Percentiles rank a stretch among this genome's conserved stretches.
Evolutionary conservation across 2,329 filamentous ascomycete genomes (phyloP).

Genomic region (Thielaviopsis ethacetica): DNA sequence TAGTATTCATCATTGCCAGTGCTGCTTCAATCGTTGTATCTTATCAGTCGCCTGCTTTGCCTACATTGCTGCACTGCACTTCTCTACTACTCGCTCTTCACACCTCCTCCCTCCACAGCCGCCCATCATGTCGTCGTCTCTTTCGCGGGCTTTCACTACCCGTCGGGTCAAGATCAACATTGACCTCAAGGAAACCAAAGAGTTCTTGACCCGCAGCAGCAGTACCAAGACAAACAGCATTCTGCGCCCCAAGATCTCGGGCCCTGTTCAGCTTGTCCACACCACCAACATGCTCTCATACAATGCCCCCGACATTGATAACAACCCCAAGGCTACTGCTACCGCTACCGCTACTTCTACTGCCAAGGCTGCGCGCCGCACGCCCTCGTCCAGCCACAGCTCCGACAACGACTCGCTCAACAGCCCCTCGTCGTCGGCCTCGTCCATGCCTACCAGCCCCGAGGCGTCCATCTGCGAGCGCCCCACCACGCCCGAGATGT

Average conservation of each 20-base stretch:
- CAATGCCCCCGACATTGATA: conserved; percentile 66
- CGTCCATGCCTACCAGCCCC: conserved; percentile 52
- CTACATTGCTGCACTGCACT: too few species aligned
- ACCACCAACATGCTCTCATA: conserved; percentile 95
- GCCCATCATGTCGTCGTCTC: conserved; percentile 32
- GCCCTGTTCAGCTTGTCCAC: conserved; percentile 70
- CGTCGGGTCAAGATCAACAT: conserved; percentile 41
- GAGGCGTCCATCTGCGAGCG: conserved; percentile 42
- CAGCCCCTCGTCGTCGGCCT: conserved; percentile 34
- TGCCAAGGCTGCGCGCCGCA: conserved; percentile 20
- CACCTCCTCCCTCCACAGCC: too few species aligned
- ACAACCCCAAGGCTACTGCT: too few species aligned
- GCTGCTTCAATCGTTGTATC: too few species aligned
- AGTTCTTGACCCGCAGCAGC: conserved; percentile 31
- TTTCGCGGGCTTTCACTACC: conserved; percentile 58
- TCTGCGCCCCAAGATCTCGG: conserved; percentile 60
- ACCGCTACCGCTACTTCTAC: too few species aligned
- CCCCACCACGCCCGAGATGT: conserved; percentile 43
- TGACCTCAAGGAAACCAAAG: conserved; percentile 27
- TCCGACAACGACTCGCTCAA: conserved; percentile 51
- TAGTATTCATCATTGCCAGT: too few species aligned
- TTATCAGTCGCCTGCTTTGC: too few species aligned
- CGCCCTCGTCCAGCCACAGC: conserved; percentile 32
- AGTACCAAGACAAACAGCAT: conserved; percentile 27
- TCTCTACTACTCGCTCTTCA: too few species aligned